Evolutionary conservation across 148 eudicot genomes (phyloP), one percentile per base, ranked within the genome.

Genomic region (Diospyros kaki): DNA sequence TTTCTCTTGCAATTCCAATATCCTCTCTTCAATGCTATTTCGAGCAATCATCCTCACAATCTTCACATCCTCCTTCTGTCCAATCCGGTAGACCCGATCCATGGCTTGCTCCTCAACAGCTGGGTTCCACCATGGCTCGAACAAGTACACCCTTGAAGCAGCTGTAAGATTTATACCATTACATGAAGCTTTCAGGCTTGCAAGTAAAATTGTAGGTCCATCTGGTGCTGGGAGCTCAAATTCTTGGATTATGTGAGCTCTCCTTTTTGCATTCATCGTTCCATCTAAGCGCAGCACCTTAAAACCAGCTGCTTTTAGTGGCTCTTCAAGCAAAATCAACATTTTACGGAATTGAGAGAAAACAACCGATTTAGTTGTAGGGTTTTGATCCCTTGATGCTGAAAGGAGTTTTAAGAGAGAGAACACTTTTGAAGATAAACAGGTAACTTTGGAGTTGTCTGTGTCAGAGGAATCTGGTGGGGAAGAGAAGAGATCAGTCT

Each of bases 41-140:
- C 81, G 82, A 52, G 98, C 93, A n/a, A 95, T 92, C 77, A 95
- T 80, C 84, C 97, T 85, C 69, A 95, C 89, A 28, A 95, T 71
- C 81, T 81, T 92, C 65, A 95, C 97, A 10, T 92, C 93, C 55
- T 86, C 81, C 70, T 82, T 89, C 83, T 95, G 98, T 38, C 98
- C 98, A 43, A 95, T 92, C 65, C 98, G 81, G 65, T 95, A 93
- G 46, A 95, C 96, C 18, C 98, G 84, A 77, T 95, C 98, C 98
- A 95, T 92, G 9, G 98, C 98, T 73, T 95, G 98, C 69, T 92
- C 96, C 82, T 95, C 98, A 8, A 90, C 84, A 9, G 97, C 98
- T 39, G 98, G 98, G 67, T 95, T 94, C 98, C 97, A 92, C 98
- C 98, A 94, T 14, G 98, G 98, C 77, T 94, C 98, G 75, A 92